Percentiles rank a stretch among this genome's conserved stretches.
phyloP scores from a whole-genome alignment of 768 basidiomycete genomes.

The Cubamyces lactineus region DNA sequence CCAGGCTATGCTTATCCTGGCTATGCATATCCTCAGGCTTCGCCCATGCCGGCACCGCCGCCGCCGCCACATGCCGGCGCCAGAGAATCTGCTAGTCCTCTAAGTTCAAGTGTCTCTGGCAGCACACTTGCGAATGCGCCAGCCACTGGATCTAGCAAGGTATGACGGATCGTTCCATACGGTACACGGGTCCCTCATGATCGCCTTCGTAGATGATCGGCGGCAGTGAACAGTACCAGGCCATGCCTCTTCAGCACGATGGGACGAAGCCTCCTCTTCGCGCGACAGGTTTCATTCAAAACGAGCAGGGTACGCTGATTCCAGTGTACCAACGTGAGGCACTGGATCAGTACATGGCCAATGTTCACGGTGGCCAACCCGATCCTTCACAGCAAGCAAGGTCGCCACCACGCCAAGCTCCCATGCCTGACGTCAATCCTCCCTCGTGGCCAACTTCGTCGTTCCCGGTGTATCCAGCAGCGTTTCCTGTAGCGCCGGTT shows the following conservation, averaged over 20 bases:
- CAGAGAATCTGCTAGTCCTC: neutral
- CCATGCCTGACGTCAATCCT: neutral
- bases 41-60: neutral
- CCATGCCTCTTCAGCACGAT: too few species aligned
- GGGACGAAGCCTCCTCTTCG: constrained; percentile 55
- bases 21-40: neutral
- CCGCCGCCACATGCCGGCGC: neutral
- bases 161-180: neutral
- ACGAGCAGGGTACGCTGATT: constrained; percentile 72
- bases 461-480: constrained; percentile 17
- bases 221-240: neutral
- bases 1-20: constrained; percentile 42
- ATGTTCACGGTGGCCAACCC: constrained; percentile 24
- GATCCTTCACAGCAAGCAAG: neutral
- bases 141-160: neutral
- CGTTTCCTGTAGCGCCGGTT: constrained; percentile 2
- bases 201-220: neutral
- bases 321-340: constrained; percentile 74
- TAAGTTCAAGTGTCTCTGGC: neutral
- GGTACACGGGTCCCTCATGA: neutral
- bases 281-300: constrained; percentile 72
- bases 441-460: constrained; percentile 9
- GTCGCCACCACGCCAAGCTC: neutral
- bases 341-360: constrained; percentile 68
- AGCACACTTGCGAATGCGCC: neutral